Base-by-base conservation (phyloP, 345 rosid genomes). In the Sapria himalayana region DNA sequence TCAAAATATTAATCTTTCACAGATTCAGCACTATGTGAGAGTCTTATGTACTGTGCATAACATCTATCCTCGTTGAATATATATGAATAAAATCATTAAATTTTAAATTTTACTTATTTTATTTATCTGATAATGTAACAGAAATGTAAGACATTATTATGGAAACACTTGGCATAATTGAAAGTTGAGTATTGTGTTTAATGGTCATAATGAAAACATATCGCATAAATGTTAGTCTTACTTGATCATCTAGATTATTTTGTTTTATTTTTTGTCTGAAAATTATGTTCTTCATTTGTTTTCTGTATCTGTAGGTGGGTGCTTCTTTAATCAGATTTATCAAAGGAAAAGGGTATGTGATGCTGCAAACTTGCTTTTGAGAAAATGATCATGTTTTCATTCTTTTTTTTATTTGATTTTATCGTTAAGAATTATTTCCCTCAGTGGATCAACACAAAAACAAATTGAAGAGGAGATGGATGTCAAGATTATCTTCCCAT, bases 381-480 rank as follows among this genome's bases (percentile, higher is more conserved):
- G 35, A 15, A 29, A 38, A 20, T 24, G 37, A 43, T 61, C 40
- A 22, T 22, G 11, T 40, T 25, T 35, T 16, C 41, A n/a, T 43
- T 47, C 33, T 18, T 51, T 58, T 45, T 48, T 29, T 27, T 17
- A 51, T 45, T 25, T 15, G 19, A 47, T 39, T 9, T 13, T 27
- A 23, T 21, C n/a, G n/a, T n/a, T n/a, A n/a, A n/a, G n/a, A n/a
- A n/a, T 55, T 57, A 37, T 27, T 41, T 58, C 15, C 32, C 29
- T 37, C 60, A 89, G 98, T 46, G 84, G 84, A 33, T 56, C 67
- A 37, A 74, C 72, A 15, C 74, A 62, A 56, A 61, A 49, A 65
- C 60, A 63, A 41, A 59, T 79, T 57, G 95, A 89, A 70, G 76
- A 67, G 58, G 93, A 71, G 55, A 62, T 45, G 66, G 81, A 78